These are phyloP conservation scores for Triticum aestivum DNA, from an alignment of 176 grass and related monocot genomes.

Conservation along the genomic window IWGSC_CS_RefSeq_v2.1 NC_057797.1:148917858-148918357, in stretches of 20 bases:
- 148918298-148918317: slow-evolving; percentile 20
- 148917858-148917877: background rate
- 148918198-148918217: background rate
- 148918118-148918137: slow-evolving; percentile 83
- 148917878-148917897: slow-evolving; percentile 18
- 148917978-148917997: slow-evolving; percentile 87
- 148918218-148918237: slow-evolving; percentile 13
- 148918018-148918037: slow-evolving; percentile 96
- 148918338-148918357: slow-evolving; percentile 13
- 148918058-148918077: slow-evolving; percentile 96
- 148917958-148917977: slow-evolving; percentile 84
- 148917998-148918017: slow-evolving; percentile 80
- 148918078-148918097: slow-evolving; percentile 86
- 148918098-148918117: slow-evolving; percentile 89
- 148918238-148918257: slow-evolving; percentile 32
- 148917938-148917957: slow-evolving; percentile 90
- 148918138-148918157: slow-evolving; percentile 77
- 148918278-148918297: background rate
- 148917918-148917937: slow-evolving; percentile 89
- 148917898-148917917: slow-evolving; percentile 64
- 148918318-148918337: slow-evolving; percentile 13
- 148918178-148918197: background rate
- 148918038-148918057: slow-evolving; percentile 82
- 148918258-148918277: background rate
- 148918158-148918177: slow-evolving; percentile 47